Evolutionary conservation across 257 asterid species (phyloP).

Genomic region (Cinchona pubescens): DNA sequence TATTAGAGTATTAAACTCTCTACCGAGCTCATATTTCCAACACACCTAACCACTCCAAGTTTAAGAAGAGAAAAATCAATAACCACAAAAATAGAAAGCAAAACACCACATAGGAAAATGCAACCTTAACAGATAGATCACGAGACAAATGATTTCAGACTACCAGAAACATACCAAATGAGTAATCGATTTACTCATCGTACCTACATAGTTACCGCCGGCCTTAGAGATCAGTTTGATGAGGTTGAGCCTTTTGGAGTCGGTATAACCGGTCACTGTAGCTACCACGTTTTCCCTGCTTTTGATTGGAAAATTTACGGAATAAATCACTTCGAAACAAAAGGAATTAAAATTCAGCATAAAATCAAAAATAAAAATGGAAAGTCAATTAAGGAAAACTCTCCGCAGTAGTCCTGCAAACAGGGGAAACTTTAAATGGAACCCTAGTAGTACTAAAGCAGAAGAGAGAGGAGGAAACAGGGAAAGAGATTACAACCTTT

Average conservation of each 20-base stretch:
- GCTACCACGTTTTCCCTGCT: conserved; percentile 73
- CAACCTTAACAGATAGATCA: background rate
- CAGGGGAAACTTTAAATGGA: background rate
- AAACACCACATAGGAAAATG: background rate
- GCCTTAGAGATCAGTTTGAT: conserved; percentile 36
- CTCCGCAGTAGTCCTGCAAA: background rate
- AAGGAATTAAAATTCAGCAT: background rate
- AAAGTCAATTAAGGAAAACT: background rate
- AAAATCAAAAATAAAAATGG: background rate
- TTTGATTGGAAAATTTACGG: conserved; percentile 23
- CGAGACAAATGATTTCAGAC: no score
- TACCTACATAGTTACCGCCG: conserved; percentile 43
- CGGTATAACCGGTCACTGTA: conserved; percentile 43
- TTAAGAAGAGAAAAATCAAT: background rate
- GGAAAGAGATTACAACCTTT: conserved; percentile 32
- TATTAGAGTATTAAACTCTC: conserved; percentile 35
- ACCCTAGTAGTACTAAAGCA: background rate
- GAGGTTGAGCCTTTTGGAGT: conserved; percentile 36
- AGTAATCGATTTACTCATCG: conserved; percentile 34
- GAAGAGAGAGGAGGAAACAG: background rate
- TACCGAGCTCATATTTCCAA: conserved; percentile 48
- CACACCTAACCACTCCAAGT: conserved; percentile 37
- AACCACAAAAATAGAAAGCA: no score
- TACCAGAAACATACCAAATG: conserved; percentile 32
- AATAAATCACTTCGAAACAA: conserved; percentile 20